Evolutionary conservation across 371 early-diverging fungal species (phyloP).

Genomic region (Saksenaea oblongispora): DNA sequence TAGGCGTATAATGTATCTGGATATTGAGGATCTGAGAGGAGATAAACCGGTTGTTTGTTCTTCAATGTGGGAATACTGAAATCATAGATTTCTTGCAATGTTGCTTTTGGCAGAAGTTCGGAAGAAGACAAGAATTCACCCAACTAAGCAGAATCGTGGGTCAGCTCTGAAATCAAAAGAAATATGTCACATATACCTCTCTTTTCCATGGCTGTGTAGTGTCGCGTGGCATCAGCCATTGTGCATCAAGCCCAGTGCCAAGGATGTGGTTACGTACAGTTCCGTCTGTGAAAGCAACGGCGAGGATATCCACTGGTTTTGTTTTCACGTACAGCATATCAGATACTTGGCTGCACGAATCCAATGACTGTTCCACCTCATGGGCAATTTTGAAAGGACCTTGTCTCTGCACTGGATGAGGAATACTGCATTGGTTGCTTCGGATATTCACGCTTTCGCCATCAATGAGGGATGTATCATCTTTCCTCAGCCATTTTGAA

Average conservation of each 20-base stretch:
- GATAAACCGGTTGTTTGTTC: conserved; percentile 17
- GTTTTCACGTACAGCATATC: conserved; percentile 32
- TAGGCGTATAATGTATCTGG: conserved; percentile 37
- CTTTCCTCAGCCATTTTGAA: conserved; percentile 13
- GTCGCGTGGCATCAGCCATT: conserved; percentile 36
- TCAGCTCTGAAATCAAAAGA: neutral
- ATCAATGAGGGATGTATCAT: conserved; percentile 3
- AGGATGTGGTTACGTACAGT: conserved; percentile 34
- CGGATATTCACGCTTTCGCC: conserved; percentile 15
- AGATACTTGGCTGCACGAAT: conserved; percentile 12
- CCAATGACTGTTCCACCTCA: neutral
- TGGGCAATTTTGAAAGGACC: conserved; percentile 38
- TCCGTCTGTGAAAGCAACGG: conserved; percentile 34
- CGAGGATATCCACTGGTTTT: conserved; percentile 25
- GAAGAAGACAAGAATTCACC: conserved; percentile 17
- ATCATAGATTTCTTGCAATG: conserved; percentile 33
- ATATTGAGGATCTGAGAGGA: conserved; percentile 34
- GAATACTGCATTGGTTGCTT: conserved; percentile 13
- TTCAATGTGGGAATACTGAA: conserved; percentile 7
- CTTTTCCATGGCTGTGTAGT: conserved; percentile 23
- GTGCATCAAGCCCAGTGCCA: conserved; percentile 33
- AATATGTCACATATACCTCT: conserved; percentile 12
- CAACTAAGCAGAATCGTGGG: conserved; percentile 13
- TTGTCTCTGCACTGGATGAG: conserved; percentile 30
- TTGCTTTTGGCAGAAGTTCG: conserved; percentile 32